A percentile compares a stretch with the other conserved stretches of the same genome.
Evolutionary conservation across 2,329 filamentous ascomycete genomes (phyloP).

Genomic region (Botrytis cinerea): DNA sequence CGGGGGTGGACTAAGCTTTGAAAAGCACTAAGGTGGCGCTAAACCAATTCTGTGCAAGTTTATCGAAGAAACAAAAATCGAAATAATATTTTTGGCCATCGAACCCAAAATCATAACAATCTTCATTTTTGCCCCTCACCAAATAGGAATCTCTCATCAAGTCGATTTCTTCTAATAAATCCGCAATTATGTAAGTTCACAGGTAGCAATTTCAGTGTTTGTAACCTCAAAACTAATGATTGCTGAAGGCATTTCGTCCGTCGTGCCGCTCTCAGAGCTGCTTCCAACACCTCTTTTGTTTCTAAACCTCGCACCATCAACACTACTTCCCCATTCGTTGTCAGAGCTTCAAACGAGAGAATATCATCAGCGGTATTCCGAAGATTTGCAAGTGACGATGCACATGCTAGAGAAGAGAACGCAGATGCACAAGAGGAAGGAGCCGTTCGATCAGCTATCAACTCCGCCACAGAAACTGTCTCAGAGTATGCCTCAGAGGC

Average conservation of each 20-base stretch:
- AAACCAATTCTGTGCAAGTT: constrained; percentile 6
- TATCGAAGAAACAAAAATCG: constrained; percentile 16
- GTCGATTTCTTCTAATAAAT: neutral
- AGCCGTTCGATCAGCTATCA: constrained; percentile 33
- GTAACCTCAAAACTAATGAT: constrained; percentile 22
- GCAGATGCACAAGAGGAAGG: constrained; percentile 34
- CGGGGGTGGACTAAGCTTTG: neutral
- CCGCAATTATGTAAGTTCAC: constrained; percentile 6
- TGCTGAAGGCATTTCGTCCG: constrained; percentile 48
- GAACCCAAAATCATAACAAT: neutral
- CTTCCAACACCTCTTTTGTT: constrained; percentile 47
- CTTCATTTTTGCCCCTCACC: neutral
- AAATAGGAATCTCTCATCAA: constrained; percentile 9
- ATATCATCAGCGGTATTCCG: constrained; percentile 45
- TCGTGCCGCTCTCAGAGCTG: constrained; percentile 57
- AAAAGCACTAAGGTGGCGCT: neutral
- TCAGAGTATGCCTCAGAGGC: constrained; percentile 23
- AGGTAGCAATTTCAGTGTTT: neutral
- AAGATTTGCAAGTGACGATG: constrained; percentile 51
- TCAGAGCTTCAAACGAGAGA: constrained; percentile 42
- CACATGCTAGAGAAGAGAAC: constrained; percentile 31
- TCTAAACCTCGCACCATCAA: constrained; percentile 47
- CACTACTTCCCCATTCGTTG: constrained; percentile 42
- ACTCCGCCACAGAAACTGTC: constrained; percentile 31
- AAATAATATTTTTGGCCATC: constrained; percentile 12